A percentile compares a stretch with the other conserved stretches of the same genome.
These are phyloP conservation scores for Solanum rostratum DNA, from an alignment of 257 asterid genomes.

Conservation along the genomic window DNA sequence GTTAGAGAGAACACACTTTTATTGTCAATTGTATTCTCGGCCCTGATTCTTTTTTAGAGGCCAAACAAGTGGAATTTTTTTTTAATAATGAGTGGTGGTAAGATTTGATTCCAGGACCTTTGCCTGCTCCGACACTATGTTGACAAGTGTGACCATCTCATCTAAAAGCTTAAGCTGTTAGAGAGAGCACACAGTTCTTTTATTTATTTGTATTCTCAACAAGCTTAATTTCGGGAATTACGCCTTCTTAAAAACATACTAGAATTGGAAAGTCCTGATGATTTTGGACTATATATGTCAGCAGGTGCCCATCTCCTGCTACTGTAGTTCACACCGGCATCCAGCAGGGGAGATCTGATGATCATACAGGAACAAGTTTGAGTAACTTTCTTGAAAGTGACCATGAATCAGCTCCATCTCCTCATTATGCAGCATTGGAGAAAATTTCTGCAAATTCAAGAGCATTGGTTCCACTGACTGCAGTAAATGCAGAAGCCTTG, in stretches of 20 bases:
- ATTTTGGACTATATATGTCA: neutral
- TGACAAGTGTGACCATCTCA: neutral
- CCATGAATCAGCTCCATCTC: slow-evolving; percentile 68
- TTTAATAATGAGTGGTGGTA: no score
- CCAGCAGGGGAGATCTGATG: slow-evolving; percentile 24
- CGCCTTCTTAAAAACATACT: neutral
- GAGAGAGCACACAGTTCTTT: neutral
- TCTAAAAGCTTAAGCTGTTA: neutral
- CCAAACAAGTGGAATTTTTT: no score
- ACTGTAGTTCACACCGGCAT: slow-evolving; percentile 15
- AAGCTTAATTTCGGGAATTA: neutral
- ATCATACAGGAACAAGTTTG: slow-evolving; percentile 28
- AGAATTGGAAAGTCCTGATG: neutral
- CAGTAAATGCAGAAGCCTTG: slow-evolving; percentile 41
- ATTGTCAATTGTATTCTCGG: neutral
- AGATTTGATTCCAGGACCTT: no score
- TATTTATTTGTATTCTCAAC: neutral
- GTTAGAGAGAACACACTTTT: neutral
- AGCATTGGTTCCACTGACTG: slow-evolving; percentile 51
- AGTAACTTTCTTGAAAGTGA: slow-evolving; percentile 62
- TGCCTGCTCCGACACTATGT: neutral
- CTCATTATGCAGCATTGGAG: slow-evolving; percentile 39
- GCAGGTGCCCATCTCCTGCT: slow-evolving; percentile 44
- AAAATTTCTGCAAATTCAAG: slow-evolving; percentile 41
- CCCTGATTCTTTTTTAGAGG: no score